Conservation (phyloP, 2,329 filamentous ascomycete genomes). For the Sarocladium strictum region DNA sequence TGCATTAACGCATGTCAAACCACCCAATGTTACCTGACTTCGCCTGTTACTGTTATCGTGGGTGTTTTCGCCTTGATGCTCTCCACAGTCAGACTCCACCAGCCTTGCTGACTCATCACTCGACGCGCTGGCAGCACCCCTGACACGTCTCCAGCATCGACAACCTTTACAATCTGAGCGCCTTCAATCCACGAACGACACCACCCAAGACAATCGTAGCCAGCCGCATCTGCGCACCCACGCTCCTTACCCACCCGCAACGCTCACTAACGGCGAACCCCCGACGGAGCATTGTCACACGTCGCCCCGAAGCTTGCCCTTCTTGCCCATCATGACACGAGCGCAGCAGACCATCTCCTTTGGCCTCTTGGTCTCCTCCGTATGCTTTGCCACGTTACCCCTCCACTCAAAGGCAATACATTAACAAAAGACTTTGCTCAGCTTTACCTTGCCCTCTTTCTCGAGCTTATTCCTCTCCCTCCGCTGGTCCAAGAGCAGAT, state of each 20-base stretch:
- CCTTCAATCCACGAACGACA: not conserved
- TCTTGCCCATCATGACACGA: constrained; percentile 71
- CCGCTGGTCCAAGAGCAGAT: constrained; percentile 73
- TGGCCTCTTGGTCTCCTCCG: constrained; percentile 79
- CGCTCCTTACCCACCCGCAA: not conserved
- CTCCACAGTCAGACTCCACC: not conserved
- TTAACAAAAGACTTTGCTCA: constrained; percentile 42
- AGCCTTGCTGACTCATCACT: not conserved
- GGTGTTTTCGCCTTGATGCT: too few relatives aligned
- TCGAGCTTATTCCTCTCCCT: constrained; percentile 78
- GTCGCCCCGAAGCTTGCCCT: not conserved
- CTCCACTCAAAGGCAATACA: not conserved
- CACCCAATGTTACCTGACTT: too few relatives aligned
- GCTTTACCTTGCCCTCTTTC: constrained; percentile 84
- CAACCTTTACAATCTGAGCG: not conserved
- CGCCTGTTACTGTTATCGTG: too few relatives aligned
- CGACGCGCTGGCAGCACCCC: constrained; percentile 4
- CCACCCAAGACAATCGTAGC: not conserved
- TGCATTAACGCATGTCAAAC: too few relatives aligned
- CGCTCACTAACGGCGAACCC: not conserved
- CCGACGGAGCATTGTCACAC: not conserved
- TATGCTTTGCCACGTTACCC: constrained; percentile 37
- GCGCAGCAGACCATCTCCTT: constrained; percentile 89
- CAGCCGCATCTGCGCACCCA: constrained; percentile 4
- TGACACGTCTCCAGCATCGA: constrained; percentile 3